A percentile compares a stretch with the other conserved stretches of the same genome.
Evolutionary conservation across 2,329 filamentous ascomycete genomes (phyloP).

Genomic region (Pleoardoris graminearum): DNA sequence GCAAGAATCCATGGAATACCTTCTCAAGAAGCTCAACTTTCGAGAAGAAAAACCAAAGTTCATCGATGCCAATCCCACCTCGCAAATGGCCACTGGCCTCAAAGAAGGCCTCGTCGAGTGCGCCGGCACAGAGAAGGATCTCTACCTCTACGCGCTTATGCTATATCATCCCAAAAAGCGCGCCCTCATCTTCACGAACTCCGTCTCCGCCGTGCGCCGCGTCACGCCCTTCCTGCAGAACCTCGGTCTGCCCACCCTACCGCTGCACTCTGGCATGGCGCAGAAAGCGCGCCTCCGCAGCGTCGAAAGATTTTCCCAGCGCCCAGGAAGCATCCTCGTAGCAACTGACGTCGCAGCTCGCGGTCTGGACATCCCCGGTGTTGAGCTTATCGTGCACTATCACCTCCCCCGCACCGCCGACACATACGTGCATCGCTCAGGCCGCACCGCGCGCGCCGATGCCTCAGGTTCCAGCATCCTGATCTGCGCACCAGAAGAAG

Average conservation of each 20-base stretch:
- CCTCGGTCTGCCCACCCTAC: constrained; percentile 73
- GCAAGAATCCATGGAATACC: constrained; percentile 86
- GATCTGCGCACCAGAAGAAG: constrained; percentile 89
- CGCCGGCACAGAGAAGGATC: constrained; percentile 91
- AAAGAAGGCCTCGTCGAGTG: constrained; percentile 93
- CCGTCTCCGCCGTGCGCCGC: constrained; percentile 87
- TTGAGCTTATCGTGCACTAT: constrained; percentile 92
- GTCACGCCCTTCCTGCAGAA: constrained; percentile 82
- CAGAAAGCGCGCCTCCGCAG: constrained; percentile 95
- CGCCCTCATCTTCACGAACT: constrained; percentile 92
- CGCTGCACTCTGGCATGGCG: constrained; percentile 90
- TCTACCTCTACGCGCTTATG: constrained; percentile 88
- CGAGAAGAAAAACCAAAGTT: constrained; percentile 82
- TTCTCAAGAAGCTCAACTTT: constrained; percentile 89
- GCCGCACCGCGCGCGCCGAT: constrained; percentile 85
- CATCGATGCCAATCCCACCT: constrained; percentile 85
- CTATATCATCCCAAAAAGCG: constrained; percentile 79
- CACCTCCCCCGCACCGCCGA: constrained; percentile 91
- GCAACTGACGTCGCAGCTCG: constrained; percentile 93
- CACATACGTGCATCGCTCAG: constrained; percentile 92
- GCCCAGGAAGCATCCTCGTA: constrained; percentile 70
- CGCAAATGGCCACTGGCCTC: constrained; percentile 83
- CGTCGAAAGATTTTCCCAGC: constrained; percentile 81
- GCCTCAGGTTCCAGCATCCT: constrained; percentile 79
- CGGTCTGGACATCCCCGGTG: constrained; percentile 87